phyloP scores from a whole-genome alignment of 352 stramenopile species.

The Phytophthora agathidicida region DNA sequence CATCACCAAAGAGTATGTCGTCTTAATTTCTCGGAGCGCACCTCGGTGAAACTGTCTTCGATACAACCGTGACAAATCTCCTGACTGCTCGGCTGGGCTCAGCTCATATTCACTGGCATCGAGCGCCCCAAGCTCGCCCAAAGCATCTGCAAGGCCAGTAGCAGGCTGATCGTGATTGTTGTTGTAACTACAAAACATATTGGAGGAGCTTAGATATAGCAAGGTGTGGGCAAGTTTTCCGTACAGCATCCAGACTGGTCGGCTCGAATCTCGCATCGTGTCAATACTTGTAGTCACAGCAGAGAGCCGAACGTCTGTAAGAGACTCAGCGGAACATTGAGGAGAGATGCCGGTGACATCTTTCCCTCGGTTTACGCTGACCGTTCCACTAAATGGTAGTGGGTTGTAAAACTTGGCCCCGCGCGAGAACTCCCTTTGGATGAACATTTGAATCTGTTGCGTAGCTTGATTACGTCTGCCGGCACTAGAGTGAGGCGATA shows the following conservation, averaged over 20 bases:
- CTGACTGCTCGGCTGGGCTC: conserved; percentile 50
- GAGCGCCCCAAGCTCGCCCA: conserved; percentile 72
- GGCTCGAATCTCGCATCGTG: conserved; percentile 27
- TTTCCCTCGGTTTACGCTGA: background rate
- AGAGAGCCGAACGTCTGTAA: conserved; percentile 32
- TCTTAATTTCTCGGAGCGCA: conserved; percentile 57
- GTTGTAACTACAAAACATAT: conserved; percentile 11
- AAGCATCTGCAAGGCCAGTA: conserved; percentile 54
- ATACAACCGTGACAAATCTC: conserved; percentile 62
- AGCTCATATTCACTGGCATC: conserved; percentile 68
- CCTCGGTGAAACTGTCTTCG: conserved; percentile 61
- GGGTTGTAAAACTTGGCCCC: conserved; percentile 66
- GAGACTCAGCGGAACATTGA: conserved; percentile 1
- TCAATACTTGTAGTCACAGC: conserved; percentile 35
- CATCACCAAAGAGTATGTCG: conserved; percentile 54
- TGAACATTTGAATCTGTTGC: conserved; percentile 68
- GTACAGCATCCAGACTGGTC: conserved; percentile 24
- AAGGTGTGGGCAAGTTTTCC: conserved; percentile 61
- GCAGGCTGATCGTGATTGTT: conserved; percentile 14
- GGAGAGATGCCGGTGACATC: background rate
- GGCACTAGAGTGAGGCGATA: background rate
- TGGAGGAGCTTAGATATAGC: conserved; percentile 52
- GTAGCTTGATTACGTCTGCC: conserved; percentile 25
- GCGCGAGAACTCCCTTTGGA: conserved; percentile 48
- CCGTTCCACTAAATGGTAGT: conserved; percentile 10